Conservation (phyloP, 2,329 filamentous ascomycete species). For the Neurospora crassa region DNA sequence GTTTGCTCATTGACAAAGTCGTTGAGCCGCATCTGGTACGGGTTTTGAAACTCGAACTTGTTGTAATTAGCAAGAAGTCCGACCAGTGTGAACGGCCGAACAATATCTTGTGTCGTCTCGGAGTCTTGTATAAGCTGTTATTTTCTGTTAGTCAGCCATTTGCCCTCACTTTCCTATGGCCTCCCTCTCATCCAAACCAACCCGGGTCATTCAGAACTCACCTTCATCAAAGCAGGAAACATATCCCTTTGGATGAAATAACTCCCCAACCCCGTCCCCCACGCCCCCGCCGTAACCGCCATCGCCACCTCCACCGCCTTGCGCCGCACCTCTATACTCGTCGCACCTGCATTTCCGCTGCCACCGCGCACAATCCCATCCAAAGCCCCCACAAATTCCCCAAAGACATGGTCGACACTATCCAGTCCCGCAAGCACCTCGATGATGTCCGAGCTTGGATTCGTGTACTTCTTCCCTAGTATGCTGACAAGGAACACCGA, state of each 20-base stretch:
- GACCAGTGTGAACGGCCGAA: conserved; percentile 72
- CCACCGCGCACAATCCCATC: conserved; percentile 73
- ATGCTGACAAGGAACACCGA: conserved; percentile 63
- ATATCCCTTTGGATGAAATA: conserved; percentile 93
- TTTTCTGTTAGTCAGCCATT: not conserved
- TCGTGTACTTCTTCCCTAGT: conserved; percentile 83
- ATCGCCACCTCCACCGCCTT: conserved; percentile 76
- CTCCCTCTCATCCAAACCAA: not conserved
- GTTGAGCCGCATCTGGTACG: conserved; percentile 81
- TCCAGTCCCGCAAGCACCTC: conserved; percentile 81
- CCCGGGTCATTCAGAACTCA: conserved; percentile 27
- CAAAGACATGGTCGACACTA: conserved; percentile 76
- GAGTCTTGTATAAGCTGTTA: conserved; percentile 66
- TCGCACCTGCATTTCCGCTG: conserved; percentile 5
- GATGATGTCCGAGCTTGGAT: conserved; percentile 92
- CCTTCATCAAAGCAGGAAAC: conserved; percentile 92
- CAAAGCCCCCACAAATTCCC: conserved; percentile 75
- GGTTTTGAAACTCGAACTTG: conserved; percentile 98
- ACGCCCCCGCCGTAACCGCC: conserved; percentile 83
- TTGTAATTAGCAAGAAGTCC: conserved; percentile 94
- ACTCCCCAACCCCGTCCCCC: conserved; percentile 85
- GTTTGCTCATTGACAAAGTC: conserved; percentile 90
- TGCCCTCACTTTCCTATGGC: not conserved
- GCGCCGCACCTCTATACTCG: conserved; percentile 59
- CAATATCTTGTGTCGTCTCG: conserved; percentile 50